A percentile compares a stretch with the other conserved stretches of the same genome.
Conservation (phyloP, 2,329 filamentous ascomycete genomes). For the Alternaria burnsii region DNA sequence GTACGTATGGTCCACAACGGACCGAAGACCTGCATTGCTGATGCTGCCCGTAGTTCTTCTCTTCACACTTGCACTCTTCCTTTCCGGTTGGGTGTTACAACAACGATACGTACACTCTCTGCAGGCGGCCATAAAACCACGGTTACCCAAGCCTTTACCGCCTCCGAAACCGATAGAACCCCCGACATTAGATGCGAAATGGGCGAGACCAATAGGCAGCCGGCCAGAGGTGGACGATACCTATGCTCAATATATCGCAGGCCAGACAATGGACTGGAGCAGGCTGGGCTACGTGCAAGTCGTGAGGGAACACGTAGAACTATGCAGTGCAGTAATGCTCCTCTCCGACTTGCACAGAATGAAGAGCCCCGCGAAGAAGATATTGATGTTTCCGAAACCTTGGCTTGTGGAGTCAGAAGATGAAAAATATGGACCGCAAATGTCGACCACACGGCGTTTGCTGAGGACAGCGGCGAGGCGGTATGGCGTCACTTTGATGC, state of each 20-base stretch:
- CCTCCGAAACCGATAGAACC: constrained; percentile 43
- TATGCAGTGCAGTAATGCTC: constrained; percentile 61
- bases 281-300: constrained; percentile 59
- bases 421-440: constrained; percentile 52
- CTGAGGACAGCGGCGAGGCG: constrained; percentile 56
- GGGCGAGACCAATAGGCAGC: constrained; percentile 44
- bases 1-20: constrained; percentile 57
- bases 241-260: constrained; percentile 44
- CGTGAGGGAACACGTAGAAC: constrained; percentile 54
- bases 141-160: constrained; percentile 53
- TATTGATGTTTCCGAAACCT: constrained; percentile 56
- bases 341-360: constrained; percentile 56
- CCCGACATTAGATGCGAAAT: constrained; percentile 48
- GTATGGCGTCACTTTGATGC: constrained; percentile 56
- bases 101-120: constrained; percentile 84
- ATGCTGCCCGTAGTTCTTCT: constrained; percentile 63
- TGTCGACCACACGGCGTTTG: constrained; percentile 55
- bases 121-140: constrained; percentile 73
- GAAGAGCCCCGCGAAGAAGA: constrained; percentile 56
- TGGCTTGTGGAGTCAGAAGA: constrained; percentile 49
- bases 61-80: constrained; percentile 83
- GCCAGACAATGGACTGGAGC: constrained; percentile 55
- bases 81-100: constrained; percentile 87
- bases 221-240: constrained; percentile 41
- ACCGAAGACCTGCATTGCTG: background rate